Evolutionary conservation across 2,329 filamentous ascomycete genomes (phyloP).

Genomic region (Ophiostoma ips): DNA sequence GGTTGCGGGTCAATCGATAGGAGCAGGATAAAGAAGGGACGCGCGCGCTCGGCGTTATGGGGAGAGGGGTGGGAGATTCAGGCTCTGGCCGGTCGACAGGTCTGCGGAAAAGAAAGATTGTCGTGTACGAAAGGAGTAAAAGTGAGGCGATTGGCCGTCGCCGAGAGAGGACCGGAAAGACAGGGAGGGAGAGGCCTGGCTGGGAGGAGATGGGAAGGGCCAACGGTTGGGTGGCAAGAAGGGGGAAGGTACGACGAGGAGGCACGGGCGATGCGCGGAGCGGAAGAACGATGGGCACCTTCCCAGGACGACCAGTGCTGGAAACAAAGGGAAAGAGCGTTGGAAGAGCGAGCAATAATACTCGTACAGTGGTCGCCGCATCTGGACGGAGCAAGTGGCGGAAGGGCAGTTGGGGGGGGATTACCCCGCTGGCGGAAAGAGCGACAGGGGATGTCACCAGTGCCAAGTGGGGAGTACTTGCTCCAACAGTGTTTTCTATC

Average conservation of each 20-base stretch:
- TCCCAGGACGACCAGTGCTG: neutral
- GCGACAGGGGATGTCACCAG: neutral
- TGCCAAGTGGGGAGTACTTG: neutral
- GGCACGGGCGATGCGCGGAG: constrained; percentile 8
- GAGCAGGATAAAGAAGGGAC: neutral
- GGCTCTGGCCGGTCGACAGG: neutral
- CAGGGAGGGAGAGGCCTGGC: neutral
- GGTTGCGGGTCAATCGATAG: neutral
- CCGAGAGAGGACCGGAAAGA: neutral
- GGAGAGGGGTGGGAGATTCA: neutral
- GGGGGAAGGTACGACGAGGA: neutral
- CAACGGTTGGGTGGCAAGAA: constrained; percentile 3
- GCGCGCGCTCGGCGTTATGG: constrained; percentile 2
- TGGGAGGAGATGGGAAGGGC: neutral
- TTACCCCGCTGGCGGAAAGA: constrained; percentile 6
- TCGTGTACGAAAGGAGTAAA: neutral
- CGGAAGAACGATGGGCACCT: constrained; percentile 5
- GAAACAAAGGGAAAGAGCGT: neutral
- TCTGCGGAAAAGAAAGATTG: neutral
- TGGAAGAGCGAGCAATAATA: neutral
- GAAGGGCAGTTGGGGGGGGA: neutral
- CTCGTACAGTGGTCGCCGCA: neutral
- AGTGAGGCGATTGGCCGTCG: neutral
- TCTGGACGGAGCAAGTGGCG: neutral
- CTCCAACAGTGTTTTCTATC: neutral